Evolutionary conservation across 78 protist species (phyloP).

Genomic region (Speleostelium caveatum): DNA sequence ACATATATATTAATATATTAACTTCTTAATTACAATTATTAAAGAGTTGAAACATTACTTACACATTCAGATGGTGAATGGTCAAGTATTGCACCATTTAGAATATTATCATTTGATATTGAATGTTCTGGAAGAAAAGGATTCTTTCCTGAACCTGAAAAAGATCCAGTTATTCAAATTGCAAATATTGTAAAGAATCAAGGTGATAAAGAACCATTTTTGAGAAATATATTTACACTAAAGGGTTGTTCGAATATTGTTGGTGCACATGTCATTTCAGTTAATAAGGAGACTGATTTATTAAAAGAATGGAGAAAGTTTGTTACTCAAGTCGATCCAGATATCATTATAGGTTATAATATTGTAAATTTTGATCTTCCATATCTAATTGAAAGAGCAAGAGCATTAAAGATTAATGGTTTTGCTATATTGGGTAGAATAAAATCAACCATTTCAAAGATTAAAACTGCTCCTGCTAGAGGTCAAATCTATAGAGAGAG

Average conservation of each 20-base stretch:
- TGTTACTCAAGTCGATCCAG: slow-evolving; percentile 94
- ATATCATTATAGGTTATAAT: slow-evolving; percentile 99
- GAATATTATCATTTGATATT: slow-evolving; percentile 97
- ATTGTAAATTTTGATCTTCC: slow-evolving; percentile 98
- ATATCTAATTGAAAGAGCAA: slow-evolving; percentile 96
- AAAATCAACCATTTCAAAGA: slow-evolving; percentile 47
- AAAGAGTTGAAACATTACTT: slow-evolving; percentile 29
- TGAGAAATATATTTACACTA: slow-evolving; percentile 90
- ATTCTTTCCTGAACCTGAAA: slow-evolving; percentile 98
- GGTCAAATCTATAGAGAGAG: slow-evolving; percentile 96
- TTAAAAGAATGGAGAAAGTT: slow-evolving; percentile 90
- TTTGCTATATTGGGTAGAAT: slow-evolving; percentile 78
- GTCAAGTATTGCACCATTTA: slow-evolving; percentile 96
- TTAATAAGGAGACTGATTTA: slow-evolving; percentile 87
- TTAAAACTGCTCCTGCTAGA: slow-evolving; percentile 79
- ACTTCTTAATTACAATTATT: neutral
- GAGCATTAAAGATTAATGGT: slow-evolving; percentile 56
- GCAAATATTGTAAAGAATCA: slow-evolving; percentile 89
- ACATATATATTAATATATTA: neutral
- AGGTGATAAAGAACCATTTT: slow-evolving; percentile 77
- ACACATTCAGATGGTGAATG: slow-evolving; percentile 84
- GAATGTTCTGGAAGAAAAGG: slow-evolving; percentile 99
- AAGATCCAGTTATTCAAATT: slow-evolving; percentile 99
- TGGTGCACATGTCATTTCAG: slow-evolving; percentile 94
- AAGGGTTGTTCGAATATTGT: slow-evolving; percentile 93